These are phyloP conservation scores for Microstegium vimineum DNA, from an alignment of 176 grass and related monocot genomes.

Conservation along the genomic window DNA sequence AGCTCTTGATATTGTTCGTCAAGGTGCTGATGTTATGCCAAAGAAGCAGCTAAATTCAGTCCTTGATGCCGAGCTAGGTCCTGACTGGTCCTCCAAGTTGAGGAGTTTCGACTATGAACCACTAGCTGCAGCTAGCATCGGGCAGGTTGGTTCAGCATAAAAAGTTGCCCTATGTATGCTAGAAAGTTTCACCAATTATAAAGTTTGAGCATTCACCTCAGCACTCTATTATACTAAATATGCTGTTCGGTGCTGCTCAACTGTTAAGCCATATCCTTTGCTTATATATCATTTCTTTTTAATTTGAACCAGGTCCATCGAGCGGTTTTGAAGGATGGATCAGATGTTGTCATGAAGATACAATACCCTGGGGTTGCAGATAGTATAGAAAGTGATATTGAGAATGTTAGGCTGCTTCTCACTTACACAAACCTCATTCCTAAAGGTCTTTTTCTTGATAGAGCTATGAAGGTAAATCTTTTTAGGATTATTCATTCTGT, in stretches of 20 bases:
- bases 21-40: constrained; percentile 98
- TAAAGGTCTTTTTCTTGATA: constrained; percentile 97
- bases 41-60: constrained; percentile 82
- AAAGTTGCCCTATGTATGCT: not conserved
- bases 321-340: constrained; percentile 75
- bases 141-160: constrained; percentile 39
- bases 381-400: constrained; percentile 96
- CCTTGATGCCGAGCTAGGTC: constrained; percentile 69
- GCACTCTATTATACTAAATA: not conserved
- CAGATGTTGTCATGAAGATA: constrained; percentile 90
- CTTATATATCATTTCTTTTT: not conserved
- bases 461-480: constrained; percentile 86
- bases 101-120: constrained; percentile 95
- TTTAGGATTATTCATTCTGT: not conserved
- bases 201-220: not conserved
- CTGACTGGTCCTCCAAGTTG: constrained; percentile 69
- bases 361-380: constrained; percentile 95
- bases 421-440: constrained; percentile 95
- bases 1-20: constrained; percentile 90
- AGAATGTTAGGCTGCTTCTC: constrained; percentile 85
- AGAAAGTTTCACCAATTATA: not conserved
- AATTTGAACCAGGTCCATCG: constrained; percentile 64
- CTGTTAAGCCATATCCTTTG: not conserved
- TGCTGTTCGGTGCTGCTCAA: not conserved
- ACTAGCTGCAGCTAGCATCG: constrained; percentile 84